Evolutionary conservation across 2,329 filamentous ascomycete genomes (phyloP).

Genomic region (Fusarium brachygibbosum): DNA sequence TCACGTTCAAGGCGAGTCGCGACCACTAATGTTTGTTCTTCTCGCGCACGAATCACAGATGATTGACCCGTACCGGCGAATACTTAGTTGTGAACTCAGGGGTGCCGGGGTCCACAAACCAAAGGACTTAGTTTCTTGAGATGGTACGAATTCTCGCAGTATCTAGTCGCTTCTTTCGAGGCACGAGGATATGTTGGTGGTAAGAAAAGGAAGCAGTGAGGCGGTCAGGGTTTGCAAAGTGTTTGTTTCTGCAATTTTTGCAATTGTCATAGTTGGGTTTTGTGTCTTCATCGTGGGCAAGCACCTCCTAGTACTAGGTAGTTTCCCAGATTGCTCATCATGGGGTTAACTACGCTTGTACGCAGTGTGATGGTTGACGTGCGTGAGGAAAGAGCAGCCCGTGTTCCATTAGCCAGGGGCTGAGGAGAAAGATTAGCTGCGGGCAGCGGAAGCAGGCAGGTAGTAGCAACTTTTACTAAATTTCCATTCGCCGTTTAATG

Average conservation of each 20-base stretch:
- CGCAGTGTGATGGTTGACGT: neutral
- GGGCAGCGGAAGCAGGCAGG: neutral
- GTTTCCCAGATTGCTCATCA: neutral
- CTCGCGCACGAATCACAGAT: neutral
- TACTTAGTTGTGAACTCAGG: neutral
- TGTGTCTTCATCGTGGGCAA: neutral
- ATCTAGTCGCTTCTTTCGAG: too few species aligned
- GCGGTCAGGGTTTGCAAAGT: neutral
- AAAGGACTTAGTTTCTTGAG: neutral
- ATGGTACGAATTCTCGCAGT: too few species aligned
- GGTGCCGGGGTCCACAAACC: neutral
- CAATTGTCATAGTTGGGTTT: neutral
- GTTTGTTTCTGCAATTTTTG: neutral
- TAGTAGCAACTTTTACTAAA: neutral
- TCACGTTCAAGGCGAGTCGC: neutral
- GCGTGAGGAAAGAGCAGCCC: neutral
- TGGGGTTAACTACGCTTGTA: neutral
- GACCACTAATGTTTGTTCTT: neutral
- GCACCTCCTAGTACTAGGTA: neutral
- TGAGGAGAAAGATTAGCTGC: neutral
- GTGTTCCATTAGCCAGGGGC: neutral
- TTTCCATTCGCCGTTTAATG: neutral
- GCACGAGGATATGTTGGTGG: too few species aligned
- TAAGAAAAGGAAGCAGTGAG: neutral
- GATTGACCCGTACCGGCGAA: neutral